Base-by-base conservation (phyloP, 257 asterid species). In the Scutellaria baicalensis region DNA sequence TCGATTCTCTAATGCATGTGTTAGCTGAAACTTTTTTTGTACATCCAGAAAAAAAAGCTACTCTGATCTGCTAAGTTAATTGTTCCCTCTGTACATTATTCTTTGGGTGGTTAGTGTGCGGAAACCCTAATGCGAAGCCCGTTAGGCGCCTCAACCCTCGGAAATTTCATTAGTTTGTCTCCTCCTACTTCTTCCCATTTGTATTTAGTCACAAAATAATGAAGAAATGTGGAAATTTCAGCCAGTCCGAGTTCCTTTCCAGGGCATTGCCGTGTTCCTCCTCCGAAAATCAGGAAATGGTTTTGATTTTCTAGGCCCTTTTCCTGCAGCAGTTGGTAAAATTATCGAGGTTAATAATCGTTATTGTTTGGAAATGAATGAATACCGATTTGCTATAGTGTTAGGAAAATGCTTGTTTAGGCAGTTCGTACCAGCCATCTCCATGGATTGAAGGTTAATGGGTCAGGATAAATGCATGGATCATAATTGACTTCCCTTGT, bases 231-330 rank as follows among this genome's bases (percentile, higher is more conserved):
- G 0, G 97, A 94, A 35, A 94, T 89, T 77, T 94, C 99, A 9
- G 99, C 99, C 73, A 94, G 75, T 13, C 99, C 99, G 64, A 94
- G 98, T 62, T 94, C 99, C 72, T 91, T 94, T 8, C 99, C 99
- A 6, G 99, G 99, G 70, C 99, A 94, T 57, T 88, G 96, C 68
- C 99, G 79, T 6, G 98, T 89, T 14, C 99, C 98, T 3, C 98
- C 99, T 27, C 99, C 97, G 47, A 94, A 94, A 68, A 94, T 82
- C 80, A 94, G 74, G 80, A 88, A 88, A 48, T 82, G 84, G 80
- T 89, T 86, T 71, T 85, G 95, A 69, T 82, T 84, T 76, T 94
- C 99, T 70, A 77, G 76, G 78, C 87, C 80, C 9, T 69, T 89
- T 52, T 77, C 97, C 97, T 93, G 89, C 75, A 84, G 89, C 74